Percentiles rank a stretch among this genome's conserved stretches.
These are phyloP conservation scores for Scheffersomyces lignosus DNA, from an alignment of 805 yeast genomes.

Conservation along the genomic window DNA sequence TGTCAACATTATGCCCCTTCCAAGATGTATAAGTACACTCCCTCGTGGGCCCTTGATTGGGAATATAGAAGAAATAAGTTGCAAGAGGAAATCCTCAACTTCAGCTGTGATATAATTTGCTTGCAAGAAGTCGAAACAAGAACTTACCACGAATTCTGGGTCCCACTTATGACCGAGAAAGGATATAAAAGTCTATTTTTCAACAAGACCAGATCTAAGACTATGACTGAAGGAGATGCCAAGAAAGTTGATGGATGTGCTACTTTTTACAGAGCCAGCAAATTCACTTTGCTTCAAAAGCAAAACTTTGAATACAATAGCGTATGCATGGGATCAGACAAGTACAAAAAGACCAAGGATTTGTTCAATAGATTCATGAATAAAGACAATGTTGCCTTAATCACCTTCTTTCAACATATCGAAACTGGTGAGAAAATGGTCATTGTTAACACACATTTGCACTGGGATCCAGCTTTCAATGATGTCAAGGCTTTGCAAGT, in stretches of 20 bases:
- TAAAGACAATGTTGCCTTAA: constrained; percentile 88
- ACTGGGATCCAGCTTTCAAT: constrained; percentile 96
- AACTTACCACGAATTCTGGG: constrained; percentile 85
- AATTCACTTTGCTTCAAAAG: constrained; percentile 70
- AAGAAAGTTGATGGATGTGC: constrained; percentile 98
- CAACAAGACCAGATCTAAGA: constrained; percentile 88
- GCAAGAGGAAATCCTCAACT: constrained; percentile 66
- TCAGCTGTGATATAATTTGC: constrained; percentile 77
- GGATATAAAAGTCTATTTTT: constrained; percentile 85
- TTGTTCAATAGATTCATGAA: constrained; percentile 94
- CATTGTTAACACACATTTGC: constrained; percentile 89
- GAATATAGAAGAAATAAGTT: constrained; percentile 79
- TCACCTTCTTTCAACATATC: constrained; percentile 70
- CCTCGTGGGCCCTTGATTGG: constrained; percentile 97
- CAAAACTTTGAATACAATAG: constrained; percentile 80
- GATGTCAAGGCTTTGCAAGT: constrained; percentile 97
- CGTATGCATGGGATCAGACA: constrained; percentile 76
- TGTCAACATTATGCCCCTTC: constrained; percentile 96
- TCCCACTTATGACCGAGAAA: constrained; percentile 63
- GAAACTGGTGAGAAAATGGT: constrained; percentile 71
- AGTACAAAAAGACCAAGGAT: constrained; percentile 90
- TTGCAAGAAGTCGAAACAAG: constrained; percentile 93
- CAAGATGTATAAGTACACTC: constrained; percentile 89
- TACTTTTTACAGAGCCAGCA: constrained; percentile 71
- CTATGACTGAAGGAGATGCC: constrained; percentile 78